Conservation (phyloP, 495 filamentous ascomycete genomes). For the Podospora australis region DNA sequence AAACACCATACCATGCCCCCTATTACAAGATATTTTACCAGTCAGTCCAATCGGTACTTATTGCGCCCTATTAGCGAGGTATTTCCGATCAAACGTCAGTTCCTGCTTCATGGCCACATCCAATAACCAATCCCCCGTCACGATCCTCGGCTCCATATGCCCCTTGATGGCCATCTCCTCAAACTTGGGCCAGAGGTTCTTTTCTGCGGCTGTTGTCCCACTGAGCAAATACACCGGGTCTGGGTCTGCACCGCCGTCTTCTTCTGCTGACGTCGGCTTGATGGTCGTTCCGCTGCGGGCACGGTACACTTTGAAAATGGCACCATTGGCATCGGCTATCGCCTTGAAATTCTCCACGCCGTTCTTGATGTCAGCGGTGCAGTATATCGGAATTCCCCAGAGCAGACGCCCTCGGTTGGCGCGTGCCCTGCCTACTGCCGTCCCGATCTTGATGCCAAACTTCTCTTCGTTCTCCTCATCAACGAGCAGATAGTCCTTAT, state of each 20-base stretch:
- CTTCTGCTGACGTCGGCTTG: slow-evolving; percentile 48
- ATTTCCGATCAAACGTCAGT: slow-evolving; percentile 56
- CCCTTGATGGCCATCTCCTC: slow-evolving; percentile 64
- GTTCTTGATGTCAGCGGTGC: slow-evolving; percentile 67
- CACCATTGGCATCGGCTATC: slow-evolving; percentile 86
- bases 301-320: slow-evolving; percentile 70
- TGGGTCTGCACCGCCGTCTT: slow-evolving; percentile 48
- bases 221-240: slow-evolving; percentile 76
- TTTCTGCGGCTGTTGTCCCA: slow-evolving; percentile 56
- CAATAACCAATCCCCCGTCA: slow-evolving; percentile 81
- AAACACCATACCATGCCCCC: too few relatives aligned
- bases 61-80: slow-evolving; percentile 39
- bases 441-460: slow-evolving; percentile 59
- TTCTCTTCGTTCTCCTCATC: slow-evolving; percentile 66
- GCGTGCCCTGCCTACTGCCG: slow-evolving; percentile 61
- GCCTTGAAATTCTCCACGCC: slow-evolving; percentile 75
- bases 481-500: slow-evolving; percentile 55
- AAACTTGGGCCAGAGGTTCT: slow-evolving; percentile 73
- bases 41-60: too few relatives aligned
- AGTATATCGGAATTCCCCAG: slow-evolving; percentile 66
- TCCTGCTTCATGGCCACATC: slow-evolving; percentile 83
- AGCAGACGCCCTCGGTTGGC: slow-evolving; percentile 70
- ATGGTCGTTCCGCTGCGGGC: slow-evolving; percentile 57
- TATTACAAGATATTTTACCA: too few relatives aligned
- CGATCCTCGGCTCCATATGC: slow-evolving; percentile 68